These are phyloP conservation scores for Ophiostoma novo-ulmi DNA, from an alignment of 2,329 filamentous ascomycete species.

Conservation along the genomic window DNA sequence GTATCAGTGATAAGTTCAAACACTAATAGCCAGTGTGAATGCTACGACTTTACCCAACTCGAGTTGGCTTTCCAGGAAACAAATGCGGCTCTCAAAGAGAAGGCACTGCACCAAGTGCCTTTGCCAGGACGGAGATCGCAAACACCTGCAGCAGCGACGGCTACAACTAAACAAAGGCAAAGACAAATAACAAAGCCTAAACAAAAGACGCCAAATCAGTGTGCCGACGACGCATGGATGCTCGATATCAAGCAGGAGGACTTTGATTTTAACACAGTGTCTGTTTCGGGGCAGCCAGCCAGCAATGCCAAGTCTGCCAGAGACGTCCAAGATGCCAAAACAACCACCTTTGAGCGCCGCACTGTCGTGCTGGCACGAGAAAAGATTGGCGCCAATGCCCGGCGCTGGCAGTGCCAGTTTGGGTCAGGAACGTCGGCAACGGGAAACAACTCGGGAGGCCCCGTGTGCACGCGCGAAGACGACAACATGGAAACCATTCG, in stretches of 20 bases:
- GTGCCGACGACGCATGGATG: neutral
- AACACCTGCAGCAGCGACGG: neutral
- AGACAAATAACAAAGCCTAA: neutral
- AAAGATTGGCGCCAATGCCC: conserved; percentile 19
- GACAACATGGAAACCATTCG: conserved; percentile 27
- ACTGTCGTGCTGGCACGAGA: conserved; percentile 24
- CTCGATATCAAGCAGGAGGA: neutral
- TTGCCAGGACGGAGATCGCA: neutral
- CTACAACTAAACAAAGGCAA: neutral
- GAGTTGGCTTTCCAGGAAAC: conserved; percentile 21
- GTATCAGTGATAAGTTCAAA: neutral
- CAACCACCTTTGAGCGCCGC: conserved; percentile 23
- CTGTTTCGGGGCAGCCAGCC: neutral
- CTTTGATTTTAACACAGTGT: neutral
- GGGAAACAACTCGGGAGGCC: neutral
- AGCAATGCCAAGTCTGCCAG: neutral
- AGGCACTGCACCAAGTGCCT: conserved; percentile 17
- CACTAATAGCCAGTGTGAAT: conserved; percentile 22
- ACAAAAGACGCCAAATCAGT: neutral
- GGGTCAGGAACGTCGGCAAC: conserved; percentile 13
- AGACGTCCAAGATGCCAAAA: neutral
- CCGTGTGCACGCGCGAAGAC: conserved; percentile 26
- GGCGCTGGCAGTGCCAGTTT: conserved; percentile 27
- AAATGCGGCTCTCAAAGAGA: conserved; percentile 17
- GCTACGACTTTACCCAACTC: conserved; percentile 26